Conservation (phyloP, 2,329 filamentous ascomycete genomes). For the Arthrocladium fulminans region DNA sequence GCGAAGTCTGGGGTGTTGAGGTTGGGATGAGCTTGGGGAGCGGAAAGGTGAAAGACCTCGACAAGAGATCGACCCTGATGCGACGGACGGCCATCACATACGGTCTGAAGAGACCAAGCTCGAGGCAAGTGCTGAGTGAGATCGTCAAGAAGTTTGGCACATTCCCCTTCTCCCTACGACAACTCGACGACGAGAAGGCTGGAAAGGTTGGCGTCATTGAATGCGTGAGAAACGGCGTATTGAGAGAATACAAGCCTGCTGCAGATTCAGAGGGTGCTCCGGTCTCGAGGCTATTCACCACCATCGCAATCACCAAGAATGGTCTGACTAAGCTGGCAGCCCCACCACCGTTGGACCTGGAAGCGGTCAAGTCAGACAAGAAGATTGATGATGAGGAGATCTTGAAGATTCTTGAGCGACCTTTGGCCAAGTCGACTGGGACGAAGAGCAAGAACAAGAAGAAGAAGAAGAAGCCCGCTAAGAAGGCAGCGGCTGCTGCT, state of each 20-base stretch:
- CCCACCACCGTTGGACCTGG: constrained; percentile 65
- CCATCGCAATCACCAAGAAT: constrained; percentile 95
- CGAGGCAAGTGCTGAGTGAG: constrained; percentile 84
- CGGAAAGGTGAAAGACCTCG: constrained; percentile 89
- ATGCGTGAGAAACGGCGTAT: constrained; percentile 84
- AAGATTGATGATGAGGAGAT: constrained; percentile 96
- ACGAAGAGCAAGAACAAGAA: constrained; percentile 82
- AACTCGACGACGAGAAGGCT: constrained; percentile 91
- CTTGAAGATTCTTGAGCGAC: constrained; percentile 86
- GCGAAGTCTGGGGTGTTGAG: constrained; percentile 97
- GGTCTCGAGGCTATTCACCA: constrained; percentile 81
- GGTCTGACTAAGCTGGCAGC: constrained; percentile 78
- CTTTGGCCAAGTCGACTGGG: constrained; percentile 53
- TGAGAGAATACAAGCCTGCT: constrained; percentile 92
- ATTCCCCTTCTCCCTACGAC: constrained; percentile 95
- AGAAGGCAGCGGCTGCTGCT: constrained; percentile 34
- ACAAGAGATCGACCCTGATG: constrained; percentile 83
- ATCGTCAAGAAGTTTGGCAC: constrained; percentile 94
- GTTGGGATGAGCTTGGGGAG: constrained; percentile 82
- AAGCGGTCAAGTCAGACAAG: constrained; percentile 87
- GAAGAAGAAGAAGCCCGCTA: constrained; percentile 67
- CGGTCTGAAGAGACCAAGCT: constrained; percentile 85
- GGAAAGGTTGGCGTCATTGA: constrained; percentile 95
- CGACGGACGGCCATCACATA: constrained; percentile 88
- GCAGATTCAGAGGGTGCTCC: constrained; percentile 83